These are phyloP conservation scores for Colletotrichum sublineola DNA, from an alignment of 2,329 filamentous ascomycete species.

Conservation along the genomic window DNA sequence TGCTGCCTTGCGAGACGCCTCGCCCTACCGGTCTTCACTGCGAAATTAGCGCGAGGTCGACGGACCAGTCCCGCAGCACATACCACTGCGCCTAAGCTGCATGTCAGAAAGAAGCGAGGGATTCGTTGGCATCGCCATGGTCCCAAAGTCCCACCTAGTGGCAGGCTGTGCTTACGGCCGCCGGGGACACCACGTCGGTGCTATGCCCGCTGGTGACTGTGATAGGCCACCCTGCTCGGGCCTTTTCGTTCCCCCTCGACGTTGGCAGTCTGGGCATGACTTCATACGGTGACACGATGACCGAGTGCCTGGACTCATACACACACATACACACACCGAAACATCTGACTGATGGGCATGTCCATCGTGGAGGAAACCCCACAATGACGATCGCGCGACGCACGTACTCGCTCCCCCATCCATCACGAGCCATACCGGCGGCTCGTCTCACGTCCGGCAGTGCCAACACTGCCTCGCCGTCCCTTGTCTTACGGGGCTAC, in stretches of 20 bases:
- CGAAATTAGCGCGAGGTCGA: slow-evolving; percentile 13
- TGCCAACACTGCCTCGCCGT: slow-evolving; percentile 12
- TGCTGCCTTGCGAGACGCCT: slow-evolving; percentile 37
- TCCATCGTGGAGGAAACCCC: slow-evolving; percentile 22
- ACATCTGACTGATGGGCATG: slow-evolving; percentile 9
- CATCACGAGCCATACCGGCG: slow-evolving; percentile 6
- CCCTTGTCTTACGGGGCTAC: slow-evolving; percentile 14
- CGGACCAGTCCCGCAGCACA: slow-evolving; percentile 21
- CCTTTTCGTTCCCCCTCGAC: neutral
- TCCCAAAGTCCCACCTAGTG: slow-evolving; percentile 31
- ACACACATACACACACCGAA: neutral
- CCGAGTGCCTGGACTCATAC: slow-evolving; percentile 24
- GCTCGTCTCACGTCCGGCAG: neutral
- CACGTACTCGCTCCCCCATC: slow-evolving; percentile 2
- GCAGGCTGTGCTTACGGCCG: slow-evolving; percentile 39
- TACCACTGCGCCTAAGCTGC: slow-evolving; percentile 25
- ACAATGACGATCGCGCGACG: slow-evolving; percentile 22
- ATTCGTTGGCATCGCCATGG: slow-evolving; percentile 19
- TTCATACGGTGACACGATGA: slow-evolving; percentile 26
- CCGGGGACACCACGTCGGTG: slow-evolving; percentile 7
- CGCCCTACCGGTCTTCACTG: slow-evolving; percentile 12
- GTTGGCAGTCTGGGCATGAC: slow-evolving; percentile 11
- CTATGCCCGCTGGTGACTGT: slow-evolving; percentile 9
- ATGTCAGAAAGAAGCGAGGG: slow-evolving; percentile 36
- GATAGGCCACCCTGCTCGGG: slow-evolving; percentile 14